Base-by-base conservation (phyloP, 768 basidiomycete species). In the Daedaleopsis nitida region DNA sequence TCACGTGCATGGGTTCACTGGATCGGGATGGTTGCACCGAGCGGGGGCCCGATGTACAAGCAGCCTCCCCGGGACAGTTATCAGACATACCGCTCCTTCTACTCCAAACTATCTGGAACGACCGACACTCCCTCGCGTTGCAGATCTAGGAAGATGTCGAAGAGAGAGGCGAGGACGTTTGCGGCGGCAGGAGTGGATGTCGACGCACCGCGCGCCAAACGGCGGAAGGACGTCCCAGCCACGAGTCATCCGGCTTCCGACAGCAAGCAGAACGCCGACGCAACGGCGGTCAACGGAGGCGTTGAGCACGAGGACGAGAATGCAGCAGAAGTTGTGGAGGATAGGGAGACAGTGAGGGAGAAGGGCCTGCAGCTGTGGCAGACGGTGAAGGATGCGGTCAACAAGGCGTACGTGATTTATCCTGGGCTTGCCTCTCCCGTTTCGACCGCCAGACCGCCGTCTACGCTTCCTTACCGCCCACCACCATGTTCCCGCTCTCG, bases 391-490 rank as follows among this genome's bases (percentile, higher is more conserved):
- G 88, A 91, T 74, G 91, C 89, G 70, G 85, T 86, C 72, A 89
- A 86, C 80, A 90, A 91, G 83, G 90, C 92, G 92, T 93, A 82
- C 81, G 91, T 89, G 77, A 77, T 79, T 75, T 71, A 71, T 75
- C 39, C 73, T 63, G 60, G 27, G 47, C 64, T 60, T 32, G 32
- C 50, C 55, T 61, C 42, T 48, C 48, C 38, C 55, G 32, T 58
- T 50, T 56, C 17, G 13, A 60, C 61, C 70, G 69, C 70, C 73
- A 62, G 37, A 71, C 69, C 65, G 66, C 65, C 68, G 62, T 66
- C 54, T 53, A 52, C 62, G 48, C 64, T 68, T 63, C 62, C 59
- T 57, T 63, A 65, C 64, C 68, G 61, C 48, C 39, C 62, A 48
- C 50, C 68, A 58, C 43, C 59, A 66, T 73, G 55, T 66, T 63